Base-by-base conservation (phyloP, 2,329 filamentous ascomycete species). In the Zasmidium angulare region DNA sequence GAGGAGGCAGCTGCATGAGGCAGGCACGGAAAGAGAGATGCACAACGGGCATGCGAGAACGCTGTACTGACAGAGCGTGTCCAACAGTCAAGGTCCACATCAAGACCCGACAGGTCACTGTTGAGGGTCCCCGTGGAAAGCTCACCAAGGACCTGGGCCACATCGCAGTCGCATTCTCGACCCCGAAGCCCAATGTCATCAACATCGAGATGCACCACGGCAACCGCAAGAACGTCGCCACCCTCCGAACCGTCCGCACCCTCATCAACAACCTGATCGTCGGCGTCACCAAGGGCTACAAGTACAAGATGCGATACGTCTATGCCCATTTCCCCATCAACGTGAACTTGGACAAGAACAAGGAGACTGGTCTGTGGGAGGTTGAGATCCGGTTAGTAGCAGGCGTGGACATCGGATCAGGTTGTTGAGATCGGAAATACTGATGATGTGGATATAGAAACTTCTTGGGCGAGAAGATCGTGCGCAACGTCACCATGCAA, bases 231-330 rank as follows among this genome's bases (percentile, higher is more conserved):
- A 93, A 91, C 80, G 90, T 99, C 78, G 95, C 95, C 77, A 91
- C 93, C 72, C 92, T 99, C 81, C 92, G 95, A 76, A 99, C 95
- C 76, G 95, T 99, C 84, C 91, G 92, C 78, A 93, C 93, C 70
- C 82, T 98, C 82, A 96, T 99, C 86, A 91, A 96, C 87, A 99
- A 99, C 89, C 80, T 99, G 83, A 90, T 99, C 81, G 88, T 93
- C 75, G 95, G 95, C 81, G 95, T 99, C 71, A 99, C 95, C 80
- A 96, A 93, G 86, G 95, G 95, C 73, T 99, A 89, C 91, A 96
- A 96, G 86, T 99, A 99, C 90, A 99, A 99, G 91, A 98, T 99
- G 93, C 91, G 96, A 77, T 99, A 99, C 85, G 95, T 99, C 82
- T 99, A 99, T 81, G 95, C 95, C 79, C 95, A 99, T 89, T 99